Percentiles rank a stretch among this genome's conserved stretches.
Conservation (phyloP, 345 rosid species). For the Brassica napus region DNA sequence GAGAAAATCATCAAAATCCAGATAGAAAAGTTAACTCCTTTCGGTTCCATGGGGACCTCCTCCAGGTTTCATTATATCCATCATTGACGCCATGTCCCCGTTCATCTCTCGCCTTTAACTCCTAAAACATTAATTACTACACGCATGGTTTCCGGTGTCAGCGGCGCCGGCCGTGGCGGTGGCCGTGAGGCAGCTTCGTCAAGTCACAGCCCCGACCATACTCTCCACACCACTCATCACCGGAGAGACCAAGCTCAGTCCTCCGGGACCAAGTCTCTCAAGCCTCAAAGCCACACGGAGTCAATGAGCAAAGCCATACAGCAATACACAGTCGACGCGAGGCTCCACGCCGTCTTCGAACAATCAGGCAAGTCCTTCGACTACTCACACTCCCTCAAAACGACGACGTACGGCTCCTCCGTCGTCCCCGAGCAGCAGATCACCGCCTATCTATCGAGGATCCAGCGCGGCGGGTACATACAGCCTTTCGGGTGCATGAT, state of each 20-base stretch:
- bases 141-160: slow-evolving; percentile 24
- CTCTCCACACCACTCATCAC: too few species aligned
- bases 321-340: slow-evolving; percentile 92
- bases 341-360: slow-evolving; percentile 89
- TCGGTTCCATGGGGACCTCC: not conserved
- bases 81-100: not conserved
- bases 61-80: not conserved
- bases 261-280: too few species aligned
- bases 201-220: too few species aligned
- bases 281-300: slow-evolving; percentile 33
- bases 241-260: too few species aligned
- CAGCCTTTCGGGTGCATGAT: slow-evolving; percentile 94
- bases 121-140: not conserved
- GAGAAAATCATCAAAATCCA: not conserved
- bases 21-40: not conserved
- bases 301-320: slow-evolving; percentile 86
- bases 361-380: slow-evolving; percentile 87
- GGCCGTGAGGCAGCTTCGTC: not conserved
- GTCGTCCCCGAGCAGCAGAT: slow-evolving; percentile 76
- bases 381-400: slow-evolving; percentile 69
- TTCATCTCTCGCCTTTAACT: too few species aligned
- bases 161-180: not conserved
- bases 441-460: slow-evolving; percentile 74
- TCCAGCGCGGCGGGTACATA: slow-evolving; percentile 88
- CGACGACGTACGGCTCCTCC: slow-evolving; percentile 49